These are phyloP conservation scores for Hygrophoropsis aurantiaca DNA, from an alignment of 768 basidiomycete genomes.

Conservation along the genomic window DNA sequence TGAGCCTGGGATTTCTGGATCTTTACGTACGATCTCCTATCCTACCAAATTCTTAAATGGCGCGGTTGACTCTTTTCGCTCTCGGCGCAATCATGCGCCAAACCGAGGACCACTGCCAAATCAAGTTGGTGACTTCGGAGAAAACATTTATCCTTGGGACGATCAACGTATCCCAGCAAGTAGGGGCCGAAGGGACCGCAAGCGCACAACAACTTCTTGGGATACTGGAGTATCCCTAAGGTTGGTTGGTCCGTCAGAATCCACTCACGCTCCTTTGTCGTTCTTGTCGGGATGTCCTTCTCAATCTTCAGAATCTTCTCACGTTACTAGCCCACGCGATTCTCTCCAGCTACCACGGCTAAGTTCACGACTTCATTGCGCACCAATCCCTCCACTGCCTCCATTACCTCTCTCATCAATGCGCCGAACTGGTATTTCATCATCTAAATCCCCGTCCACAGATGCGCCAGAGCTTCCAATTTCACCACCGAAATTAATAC, in stretches of 20 bases:
- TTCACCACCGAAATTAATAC: slow-evolving; percentile 6
- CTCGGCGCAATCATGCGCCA: neutral
- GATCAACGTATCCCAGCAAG: neutral
- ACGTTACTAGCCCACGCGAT: slow-evolving; percentile 23
- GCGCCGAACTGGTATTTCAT: neutral
- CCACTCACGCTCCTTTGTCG: slow-evolving; percentile 16
- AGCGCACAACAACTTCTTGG: neutral
- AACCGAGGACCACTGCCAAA: neutral
- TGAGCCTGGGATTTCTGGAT: neutral
- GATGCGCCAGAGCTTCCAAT: neutral
- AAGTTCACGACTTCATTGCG: slow-evolving; percentile 11
- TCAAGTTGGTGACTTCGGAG: slow-evolving; percentile 9
- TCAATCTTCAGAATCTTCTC: slow-evolving; percentile 12
- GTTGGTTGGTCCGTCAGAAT: slow-evolving; percentile 16
- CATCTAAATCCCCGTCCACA: neutral
- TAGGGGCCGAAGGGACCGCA: neutral
- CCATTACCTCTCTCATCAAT: slow-evolving; percentile 16
- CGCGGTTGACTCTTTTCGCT: neutral
- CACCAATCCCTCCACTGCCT: slow-evolving; percentile 18
- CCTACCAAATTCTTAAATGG: neutral
- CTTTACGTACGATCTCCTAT: neutral
- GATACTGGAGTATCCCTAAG: slow-evolving; percentile 19
- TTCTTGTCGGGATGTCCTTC: slow-evolving; percentile 26
- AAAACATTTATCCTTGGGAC: neutral
- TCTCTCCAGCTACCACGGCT: slow-evolving; percentile 26